Evolutionary conservation across 176 grass and related monocot genomes (phyloP).

Genomic region (Paspalum notatum): DNA sequence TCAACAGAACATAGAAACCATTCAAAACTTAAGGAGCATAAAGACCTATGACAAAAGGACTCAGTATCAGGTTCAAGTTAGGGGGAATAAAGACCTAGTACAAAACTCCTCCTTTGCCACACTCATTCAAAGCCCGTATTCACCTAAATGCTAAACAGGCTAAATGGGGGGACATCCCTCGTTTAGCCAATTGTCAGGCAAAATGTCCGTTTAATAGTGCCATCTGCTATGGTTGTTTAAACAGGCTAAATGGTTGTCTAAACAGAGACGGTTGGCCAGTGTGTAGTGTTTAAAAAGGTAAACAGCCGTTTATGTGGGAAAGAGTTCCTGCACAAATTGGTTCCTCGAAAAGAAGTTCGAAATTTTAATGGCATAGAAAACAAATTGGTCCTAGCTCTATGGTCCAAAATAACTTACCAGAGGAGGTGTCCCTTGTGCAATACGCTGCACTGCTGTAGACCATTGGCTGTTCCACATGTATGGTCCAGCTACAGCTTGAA

Average conservation of each 20-base stretch:
- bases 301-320: too few relatives aligned
- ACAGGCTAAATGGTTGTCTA: neutral
- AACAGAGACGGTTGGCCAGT: neutral
- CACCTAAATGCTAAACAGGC: neutral
- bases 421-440: conserved; percentile 93
- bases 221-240: neutral
- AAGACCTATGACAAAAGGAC: neutral
- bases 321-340: too few relatives aligned
- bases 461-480: conserved; percentile 96
- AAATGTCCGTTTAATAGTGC: neutral
- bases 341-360: conserved; percentile 31
- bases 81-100: neutral
- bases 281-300: neutral
- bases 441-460: conserved; percentile 80
- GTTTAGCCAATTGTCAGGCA: neutral
- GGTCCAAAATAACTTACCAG: conserved; percentile 61
- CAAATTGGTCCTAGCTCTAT: conserved; percentile 5
- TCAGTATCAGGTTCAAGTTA: conserved; percentile 6
- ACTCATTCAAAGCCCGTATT: neutral
- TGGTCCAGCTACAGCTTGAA: conserved; percentile 96
- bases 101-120: neutral
- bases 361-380: conserved; percentile 33
- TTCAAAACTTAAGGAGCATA: conserved; percentile 14
- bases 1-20: neutral
- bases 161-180: neutral